Base-by-base conservation (phyloP, 495 filamentous ascomycete species). In the Entonaema liquescens region DNA sequence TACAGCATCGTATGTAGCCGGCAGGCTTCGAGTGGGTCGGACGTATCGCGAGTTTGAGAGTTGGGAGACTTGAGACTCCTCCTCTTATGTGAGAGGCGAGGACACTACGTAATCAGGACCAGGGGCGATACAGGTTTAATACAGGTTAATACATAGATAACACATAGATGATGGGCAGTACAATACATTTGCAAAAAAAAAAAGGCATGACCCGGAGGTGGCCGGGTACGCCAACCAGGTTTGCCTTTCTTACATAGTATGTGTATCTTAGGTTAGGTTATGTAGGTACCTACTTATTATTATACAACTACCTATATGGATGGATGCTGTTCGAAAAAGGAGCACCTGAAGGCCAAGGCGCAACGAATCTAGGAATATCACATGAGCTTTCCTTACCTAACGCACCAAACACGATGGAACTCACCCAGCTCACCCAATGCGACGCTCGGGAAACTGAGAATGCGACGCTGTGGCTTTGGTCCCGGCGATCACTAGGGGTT, bases 391-490 rank as follows among this genome's bases (percentile, higher is more conserved):
- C 72, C 74, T 71, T 69, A 65, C 72, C 65, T 74, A 71, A 75
- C 73, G 70, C 74, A 69, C 72, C 65, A 72, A 71, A 73, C 73
- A 73, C 74, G 72, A 73, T 77, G 72, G 67, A 49, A 66, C 71
- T 68, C 59, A 55, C 11, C 31, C 31, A 33, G n/a, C n/a, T n/a
- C n/a, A n/a, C 72, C 64, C 69, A 65, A 67, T 75, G 65, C 71
- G 35, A 73, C 75, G 64, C 70, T 73, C 65, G 70, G 73, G 57
- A 72, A 70, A 68, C 54, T 70, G 3, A 68, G 74, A 68, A 77
- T 77, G 54, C 65, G 47, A 77, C 75, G 40, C 63, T 77, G 73
- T 77, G 75, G 75, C 75, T 75, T 47, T 73, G 65, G 67, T 67
- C 69, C 73, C 73, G 68, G 67, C 65, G 68, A 67, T 76, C 68